Conservation (phyloP, 2,329 filamentous ascomycete species). For the Ophiognomonia clavigignenti-juglandacearum region DNA sequence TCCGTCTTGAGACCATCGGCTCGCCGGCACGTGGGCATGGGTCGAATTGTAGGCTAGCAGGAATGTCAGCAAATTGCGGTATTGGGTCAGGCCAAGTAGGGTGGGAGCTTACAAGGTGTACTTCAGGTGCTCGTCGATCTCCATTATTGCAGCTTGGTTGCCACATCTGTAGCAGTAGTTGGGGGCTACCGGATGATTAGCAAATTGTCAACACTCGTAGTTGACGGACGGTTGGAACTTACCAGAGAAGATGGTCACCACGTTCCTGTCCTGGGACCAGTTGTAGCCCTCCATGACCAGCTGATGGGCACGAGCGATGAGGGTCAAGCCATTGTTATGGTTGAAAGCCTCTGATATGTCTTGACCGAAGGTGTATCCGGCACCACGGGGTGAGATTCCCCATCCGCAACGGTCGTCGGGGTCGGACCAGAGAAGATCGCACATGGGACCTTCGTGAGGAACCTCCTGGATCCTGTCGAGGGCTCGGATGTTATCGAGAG, state of each 20-base stretch:
- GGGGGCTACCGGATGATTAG: slow-evolving; percentile 52
- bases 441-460: slow-evolving; percentile 97
- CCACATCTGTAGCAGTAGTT: slow-evolving; percentile 99
- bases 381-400: slow-evolving; percentile 92
- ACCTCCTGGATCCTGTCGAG: slow-evolving; percentile 98
- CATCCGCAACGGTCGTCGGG: slow-evolving; percentile 94
- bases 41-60: slow-evolving; percentile 88
- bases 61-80: slow-evolving; percentile 12
- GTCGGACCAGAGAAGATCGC: slow-evolving; percentile 95
- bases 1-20: slow-evolving; percentile 96
- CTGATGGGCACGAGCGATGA: slow-evolving; percentile 95
- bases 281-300: slow-evolving; percentile 99
- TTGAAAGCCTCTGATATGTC: slow-evolving; percentile 99
- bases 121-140: slow-evolving; percentile 98
- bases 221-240: slow-evolving; percentile 22
- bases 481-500: slow-evolving; percentile 89
- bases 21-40: slow-evolving; percentile 96
- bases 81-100: not conserved
- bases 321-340: slow-evolving; percentile 94
- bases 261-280: slow-evolving; percentile 97
- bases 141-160: slow-evolving; percentile 99
- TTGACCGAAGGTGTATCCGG: slow-evolving; percentile 92
- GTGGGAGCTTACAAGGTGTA: slow-evolving; percentile 90
- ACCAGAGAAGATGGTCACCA: slow-evolving; percentile 98
- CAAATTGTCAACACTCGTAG: slow-evolving; percentile 3